A percentile compares a stretch with the other conserved stretches of the same genome.
These are phyloP conservation scores for Lagerstroemia speciosa DNA, from an alignment of 345 rosid genomes.

Conservation along the genomic window DNA sequence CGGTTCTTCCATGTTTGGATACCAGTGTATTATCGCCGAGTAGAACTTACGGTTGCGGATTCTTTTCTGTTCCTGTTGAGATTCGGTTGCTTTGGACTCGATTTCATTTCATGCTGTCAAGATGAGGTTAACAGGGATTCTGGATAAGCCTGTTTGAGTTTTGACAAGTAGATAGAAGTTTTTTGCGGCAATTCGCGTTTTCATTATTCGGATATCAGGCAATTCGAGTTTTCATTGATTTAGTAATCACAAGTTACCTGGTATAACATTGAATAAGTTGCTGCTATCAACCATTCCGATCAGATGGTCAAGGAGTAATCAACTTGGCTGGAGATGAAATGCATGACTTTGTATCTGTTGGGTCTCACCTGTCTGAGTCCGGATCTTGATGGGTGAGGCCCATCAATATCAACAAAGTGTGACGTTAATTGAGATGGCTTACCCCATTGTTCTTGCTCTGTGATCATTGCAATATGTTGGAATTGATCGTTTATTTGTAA, in stretches of 20 bases:
- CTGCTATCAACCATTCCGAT: background rate
- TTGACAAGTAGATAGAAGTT: background rate
- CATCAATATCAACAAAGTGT: background rate
- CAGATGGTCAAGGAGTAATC: no score
- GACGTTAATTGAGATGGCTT: background rate
- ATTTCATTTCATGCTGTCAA: background rate
- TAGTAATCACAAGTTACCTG: background rate
- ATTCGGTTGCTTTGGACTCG: background rate
- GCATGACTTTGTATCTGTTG: background rate
- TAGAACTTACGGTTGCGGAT: background rate
- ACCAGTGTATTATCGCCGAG: background rate
- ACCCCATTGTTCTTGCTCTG: background rate
- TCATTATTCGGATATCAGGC: no score
- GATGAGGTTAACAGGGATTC: background rate
- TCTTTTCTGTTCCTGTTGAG: background rate
- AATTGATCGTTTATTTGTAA: background rate
- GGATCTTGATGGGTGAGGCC: no score
- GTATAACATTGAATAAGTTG: background rate
- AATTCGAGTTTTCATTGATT: no score
- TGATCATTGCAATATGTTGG: no score
- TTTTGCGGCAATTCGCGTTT: no score
- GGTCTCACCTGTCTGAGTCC: no score
- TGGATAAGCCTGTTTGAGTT: background rate
- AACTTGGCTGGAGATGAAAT: background rate
- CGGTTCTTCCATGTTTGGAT: background rate